Conservation (phyloP, 805 yeast species). For the Ogataea paraovalis region DNA sequence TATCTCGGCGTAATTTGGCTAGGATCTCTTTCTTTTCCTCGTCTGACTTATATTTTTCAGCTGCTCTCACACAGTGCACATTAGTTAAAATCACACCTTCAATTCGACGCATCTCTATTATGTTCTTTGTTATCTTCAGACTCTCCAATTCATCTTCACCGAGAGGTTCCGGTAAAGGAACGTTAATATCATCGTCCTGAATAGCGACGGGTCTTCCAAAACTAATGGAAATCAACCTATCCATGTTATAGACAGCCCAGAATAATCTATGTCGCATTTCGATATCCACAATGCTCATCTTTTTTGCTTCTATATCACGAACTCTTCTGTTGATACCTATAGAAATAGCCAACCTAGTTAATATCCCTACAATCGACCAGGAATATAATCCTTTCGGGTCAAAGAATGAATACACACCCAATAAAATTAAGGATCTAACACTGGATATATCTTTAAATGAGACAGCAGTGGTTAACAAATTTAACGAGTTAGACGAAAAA, state of each 20-base stretch:
- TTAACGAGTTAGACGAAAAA: constrained; percentile 40
- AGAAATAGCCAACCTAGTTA: constrained; percentile 41
- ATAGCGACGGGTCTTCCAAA: constrained; percentile 27
- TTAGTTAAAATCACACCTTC: constrained; percentile 44
- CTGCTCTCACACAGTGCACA: constrained; percentile 43
- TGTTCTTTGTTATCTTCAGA: constrained; percentile 36
- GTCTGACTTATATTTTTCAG: constrained; percentile 25
- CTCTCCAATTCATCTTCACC: constrained; percentile 39
- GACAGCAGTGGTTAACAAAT: constrained; percentile 35
- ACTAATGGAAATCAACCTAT: constrained; percentile 25
- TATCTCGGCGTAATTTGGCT: constrained; percentile 31
- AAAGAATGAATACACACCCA: constrained; percentile 49
- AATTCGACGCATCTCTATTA: constrained; percentile 41
- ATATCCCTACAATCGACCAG: constrained; percentile 49
- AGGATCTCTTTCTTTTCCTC: constrained; percentile 35
- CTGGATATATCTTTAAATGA: constrained; percentile 38
- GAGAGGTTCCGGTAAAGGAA: constrained; percentile 31
- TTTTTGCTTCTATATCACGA: constrained; percentile 25
- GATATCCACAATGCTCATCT: constrained; percentile 31
- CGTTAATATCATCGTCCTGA: constrained; percentile 27
- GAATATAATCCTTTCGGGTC: constrained; percentile 46
- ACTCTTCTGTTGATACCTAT: constrained; percentile 43
- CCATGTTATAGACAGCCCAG: constrained; percentile 29
- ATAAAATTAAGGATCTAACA: constrained; percentile 37
- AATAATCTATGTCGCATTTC: constrained; percentile 40